phyloP scores from a whole-genome alignment of 495 filamentous ascomycete genomes.

The Trichoderma asperelloides region DNA sequence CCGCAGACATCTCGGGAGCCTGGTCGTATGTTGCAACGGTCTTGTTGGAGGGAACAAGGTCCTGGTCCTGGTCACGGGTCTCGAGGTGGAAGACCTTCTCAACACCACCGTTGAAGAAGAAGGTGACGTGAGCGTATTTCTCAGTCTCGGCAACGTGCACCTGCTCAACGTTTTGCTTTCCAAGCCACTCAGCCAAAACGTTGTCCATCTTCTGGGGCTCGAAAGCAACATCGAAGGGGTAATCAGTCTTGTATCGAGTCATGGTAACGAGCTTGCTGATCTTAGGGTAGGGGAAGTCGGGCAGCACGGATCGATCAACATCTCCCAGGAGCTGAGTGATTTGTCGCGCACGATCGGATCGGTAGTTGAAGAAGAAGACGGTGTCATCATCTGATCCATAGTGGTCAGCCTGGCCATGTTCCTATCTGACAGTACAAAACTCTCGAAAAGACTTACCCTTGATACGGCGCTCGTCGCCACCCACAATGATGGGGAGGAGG shows the following conservation, averaged over 20 bases:
- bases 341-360: conserved; percentile 93
- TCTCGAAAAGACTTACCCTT: conserved; percentile 49
- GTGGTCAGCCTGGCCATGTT: conserved; percentile 13
- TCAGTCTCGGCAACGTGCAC: conserved; percentile 97
- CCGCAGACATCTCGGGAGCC: conserved; percentile 93
- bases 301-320: conserved; percentile 78
- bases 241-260: conserved; percentile 97
- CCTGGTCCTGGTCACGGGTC: conserved; percentile 55
- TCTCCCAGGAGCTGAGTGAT: conserved; percentile 90
- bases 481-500: conserved; percentile 93
- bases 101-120: conserved; percentile 99
- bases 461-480: conserved; percentile 72
- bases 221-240: conserved; percentile 88
- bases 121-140: conserved; percentile 98
- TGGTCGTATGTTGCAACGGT: conserved; percentile 92
- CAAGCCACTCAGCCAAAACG: conserved; percentile 90
- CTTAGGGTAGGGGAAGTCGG: conserved; percentile 92
- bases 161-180: conserved; percentile 78
- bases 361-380: conserved; percentile 99
- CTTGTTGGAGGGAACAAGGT: conserved; percentile 54
- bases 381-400: conserved; percentile 65
- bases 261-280: conserved; percentile 81
- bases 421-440: background rate
- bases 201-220: conserved; percentile 92
- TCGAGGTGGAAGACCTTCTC: conserved; percentile 94